Conservation (phyloP, 768 basidiomycete species). For the Hysterangium stoloniferum region DNA sequence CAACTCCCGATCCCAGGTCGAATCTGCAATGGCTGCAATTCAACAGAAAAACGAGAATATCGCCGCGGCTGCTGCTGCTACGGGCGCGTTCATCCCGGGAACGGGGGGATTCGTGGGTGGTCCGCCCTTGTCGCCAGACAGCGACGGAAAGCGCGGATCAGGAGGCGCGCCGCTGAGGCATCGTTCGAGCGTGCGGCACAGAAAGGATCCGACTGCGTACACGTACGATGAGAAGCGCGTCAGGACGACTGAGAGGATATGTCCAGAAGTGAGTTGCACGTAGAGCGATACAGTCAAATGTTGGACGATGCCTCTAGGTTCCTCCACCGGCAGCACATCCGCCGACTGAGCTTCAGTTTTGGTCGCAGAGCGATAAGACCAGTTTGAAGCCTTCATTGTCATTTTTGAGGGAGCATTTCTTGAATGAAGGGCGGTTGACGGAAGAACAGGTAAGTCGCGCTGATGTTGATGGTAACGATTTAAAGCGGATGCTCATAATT, state of each 20-base stretch:
- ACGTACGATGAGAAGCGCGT: constrained; percentile 7
- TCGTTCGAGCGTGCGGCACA: constrained; percentile 4
- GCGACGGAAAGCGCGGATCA: neutral
- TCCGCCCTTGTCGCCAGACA: neutral
- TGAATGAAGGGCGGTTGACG: constrained; percentile 73
- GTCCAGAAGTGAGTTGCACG: constrained; percentile 1
- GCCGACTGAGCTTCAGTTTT: constrained; percentile 9
- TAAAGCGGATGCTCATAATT: neutral
- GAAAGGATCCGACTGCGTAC: constrained; percentile 2
- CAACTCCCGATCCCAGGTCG: constrained; percentile 2
- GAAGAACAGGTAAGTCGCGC: constrained; percentile 35
- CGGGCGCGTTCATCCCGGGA: neutral
- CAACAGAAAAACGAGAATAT: neutral
- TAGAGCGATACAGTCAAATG: neutral
- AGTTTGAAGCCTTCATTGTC: constrained; percentile 61
- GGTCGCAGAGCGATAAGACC: neutral
- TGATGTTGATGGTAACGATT: neutral
- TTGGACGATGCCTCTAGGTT: neutral
- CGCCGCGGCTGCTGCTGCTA: neutral
- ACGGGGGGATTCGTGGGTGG: constrained; percentile 9
- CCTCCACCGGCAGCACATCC: neutral
- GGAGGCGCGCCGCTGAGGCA: neutral
- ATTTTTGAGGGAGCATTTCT: constrained; percentile 85
- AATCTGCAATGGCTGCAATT: constrained; percentile 7
- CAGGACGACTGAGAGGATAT: constrained; percentile 7